phyloP scores from a whole-genome alignment of 108 stramenopile species.

The Pseudonitzschia pungens region DNA sequence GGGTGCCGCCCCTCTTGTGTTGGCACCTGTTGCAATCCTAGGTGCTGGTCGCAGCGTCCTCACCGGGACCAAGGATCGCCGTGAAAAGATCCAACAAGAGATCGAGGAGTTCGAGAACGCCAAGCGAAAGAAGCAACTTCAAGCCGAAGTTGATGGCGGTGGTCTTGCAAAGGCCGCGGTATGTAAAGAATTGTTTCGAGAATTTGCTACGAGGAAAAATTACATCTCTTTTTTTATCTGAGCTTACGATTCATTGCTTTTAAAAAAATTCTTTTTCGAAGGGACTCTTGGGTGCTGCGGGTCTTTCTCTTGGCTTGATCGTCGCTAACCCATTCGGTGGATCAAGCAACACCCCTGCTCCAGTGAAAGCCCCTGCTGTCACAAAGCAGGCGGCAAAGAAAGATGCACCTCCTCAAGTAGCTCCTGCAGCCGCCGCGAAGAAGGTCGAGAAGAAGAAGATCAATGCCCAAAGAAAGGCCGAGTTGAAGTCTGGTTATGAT shows the following conservation, averaged over 20 bases:
- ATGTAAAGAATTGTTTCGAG: slow-evolving; percentile 30
- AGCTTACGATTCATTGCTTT: not conserved
- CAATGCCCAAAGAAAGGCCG: slow-evolving; percentile 21
- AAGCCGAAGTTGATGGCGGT: slow-evolving; percentile 60
- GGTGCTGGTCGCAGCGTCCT: slow-evolving; percentile 60
- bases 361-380: slow-evolving; percentile 12
- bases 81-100: slow-evolving; percentile 71
- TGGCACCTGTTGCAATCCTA: slow-evolving; percentile 63
- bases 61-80: slow-evolving; percentile 52
- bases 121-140: slow-evolving; percentile 36
- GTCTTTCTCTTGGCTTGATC: slow-evolving; percentile 57
- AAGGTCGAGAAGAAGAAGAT: slow-evolving; percentile 39
- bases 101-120: slow-evolving; percentile 62
- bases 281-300: slow-evolving; percentile 74
- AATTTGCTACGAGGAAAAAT: not conserved
- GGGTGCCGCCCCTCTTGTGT: slow-evolving; percentile 77
- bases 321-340: slow-evolving; percentile 46
- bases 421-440: slow-evolving; percentile 22
- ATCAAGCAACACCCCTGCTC: not conserved
- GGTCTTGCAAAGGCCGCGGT: slow-evolving; percentile 65
- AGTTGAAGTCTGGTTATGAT: slow-evolving; percentile 36
- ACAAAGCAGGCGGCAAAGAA: slow-evolving; percentile 4
- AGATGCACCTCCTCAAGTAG: slow-evolving; percentile 26
- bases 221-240: slow-evolving; percentile 2
- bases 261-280: slow-evolving; percentile 16